Evolutionary conservation across 176 grass and related monocot species (phyloP), one percentile per base, ranked within the genome.

Genomic region (bread wheat (Triticum aestivum)): DNA sequence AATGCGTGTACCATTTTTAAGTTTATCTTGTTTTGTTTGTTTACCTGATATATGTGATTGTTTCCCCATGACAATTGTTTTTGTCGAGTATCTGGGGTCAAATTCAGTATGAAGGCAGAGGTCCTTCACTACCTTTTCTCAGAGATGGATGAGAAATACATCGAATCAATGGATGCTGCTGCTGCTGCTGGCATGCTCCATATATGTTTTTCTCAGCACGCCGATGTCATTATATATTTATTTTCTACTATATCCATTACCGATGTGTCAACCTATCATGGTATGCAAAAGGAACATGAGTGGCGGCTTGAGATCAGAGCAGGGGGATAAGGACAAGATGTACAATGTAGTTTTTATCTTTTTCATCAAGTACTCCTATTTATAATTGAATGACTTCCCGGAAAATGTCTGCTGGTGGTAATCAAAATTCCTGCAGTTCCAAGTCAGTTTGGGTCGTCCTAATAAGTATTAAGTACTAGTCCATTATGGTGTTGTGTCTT

Each of bases 261-360:
- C 6, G 37, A 9, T 39, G 49, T 10, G 52, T 72, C 1, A 37
- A 63, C 6, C 42, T 5, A 35, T 30, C 8, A 14, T 65, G 6
- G 14, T 65, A 8, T 44, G 14, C 1, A 88, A 78, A 73, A 17
- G 42, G 20, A 8, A 39, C 8, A 39, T 9, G 78, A 72, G n/a
- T 91, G 90, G 90, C 9, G 86, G 14, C 65, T 88, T 9, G 90
- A 91, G 65, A 0, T 91, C 0, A 91, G 90, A 88, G 79, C 64
- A 0, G 72, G 83, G 90, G 83, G 4, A 86, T 5, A 64, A 9
- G 74, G 32, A 66, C 27, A 80, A 86, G 65, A 91, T 85, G 83
- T 91, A 79, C 27, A 88, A 86, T 86, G 90, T 91, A 88, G 4
- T 62, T 68, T 68, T 14, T 0, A 11, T 18, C 8, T 39, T 39